Base-by-base conservation (phyloP, 2,329 filamentous ascomycete genomes). In the Xylariaceae sp. region DNA sequence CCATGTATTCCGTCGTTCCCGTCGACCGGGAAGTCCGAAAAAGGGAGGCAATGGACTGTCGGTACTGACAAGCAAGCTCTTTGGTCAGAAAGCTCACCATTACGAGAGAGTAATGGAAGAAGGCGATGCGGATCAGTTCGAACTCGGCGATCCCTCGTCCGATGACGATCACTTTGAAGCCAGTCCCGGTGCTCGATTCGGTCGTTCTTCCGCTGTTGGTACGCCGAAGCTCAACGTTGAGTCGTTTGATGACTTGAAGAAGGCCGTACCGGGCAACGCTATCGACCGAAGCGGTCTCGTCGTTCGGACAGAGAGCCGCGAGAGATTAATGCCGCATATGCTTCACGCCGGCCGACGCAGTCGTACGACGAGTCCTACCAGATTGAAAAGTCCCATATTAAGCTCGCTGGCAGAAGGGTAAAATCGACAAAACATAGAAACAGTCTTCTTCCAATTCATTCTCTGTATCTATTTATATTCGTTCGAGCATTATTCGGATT, bases 71-170 rank as follows among this genome's bases (percentile, higher is more conserved):
- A 81, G 80, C 63, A 90, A 88, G 70, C 74, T 94, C 3, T 88
- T 95, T 62, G 82, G 82, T 11, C 80, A 83, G 4, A 75, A 72
- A 53, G 74, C 77, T 0, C 71, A 78, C 6, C 78, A 82, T 2
- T 97, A 97, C 70, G 92, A 97, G 71, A 86, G 91, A 35, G 88
- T 97, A 2, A 76, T 95, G 55, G 92, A 97, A 74, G 89, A 92
- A 66, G 92, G 89, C 10, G 83, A 85, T n/a, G 76, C 77, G 9
- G 77, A 83, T 57, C 88, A 91, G 48, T 93, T 96, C 70, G 92
- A 97, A 71, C 82, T 97, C 1, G 85, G 82, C 34, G 85, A 85
- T 13, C 75, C 84, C 7, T 86, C 85, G 1, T 82, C 85, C 55
- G 83, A 87, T 53, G 84, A 85, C 58, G 84, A 87, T 1, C 78